phyloP scores from a whole-genome alignment of 2,329 filamentous ascomycete species.

The Ascochyta viciae-villosae region DNA sequence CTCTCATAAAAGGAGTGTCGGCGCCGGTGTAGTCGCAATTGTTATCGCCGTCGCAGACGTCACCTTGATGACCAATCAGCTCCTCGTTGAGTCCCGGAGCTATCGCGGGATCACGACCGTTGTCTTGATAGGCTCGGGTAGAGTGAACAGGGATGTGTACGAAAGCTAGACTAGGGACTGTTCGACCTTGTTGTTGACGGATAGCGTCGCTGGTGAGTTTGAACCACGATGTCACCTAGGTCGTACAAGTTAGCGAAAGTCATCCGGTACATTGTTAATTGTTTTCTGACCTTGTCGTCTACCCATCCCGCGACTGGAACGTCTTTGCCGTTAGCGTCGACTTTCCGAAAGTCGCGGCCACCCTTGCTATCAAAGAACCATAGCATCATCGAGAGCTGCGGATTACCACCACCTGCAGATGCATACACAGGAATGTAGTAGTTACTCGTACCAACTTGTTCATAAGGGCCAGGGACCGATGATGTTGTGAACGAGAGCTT shows the following conservation, averaged over 20 bases:
- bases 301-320: conserved; percentile 27
- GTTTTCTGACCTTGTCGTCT: conserved; percentile 26
- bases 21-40: conserved; percentile 52
- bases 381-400: conserved; percentile 58
- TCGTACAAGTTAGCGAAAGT: conserved; percentile 4
- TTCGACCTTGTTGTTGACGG: conserved; percentile 36
- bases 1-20: conserved; percentile 69
- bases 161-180: conserved; percentile 61
- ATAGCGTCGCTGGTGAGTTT: conserved; percentile 24
- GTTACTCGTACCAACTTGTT: conserved; percentile 54
- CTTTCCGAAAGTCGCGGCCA: conserved; percentile 25
- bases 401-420: conserved; percentile 39
- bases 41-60: conserved; percentile 23
- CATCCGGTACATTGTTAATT: not conserved
- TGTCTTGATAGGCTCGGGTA: conserved; percentile 50
- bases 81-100: conserved; percentile 51
- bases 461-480: conserved; percentile 49
- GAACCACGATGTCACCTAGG: conserved; percentile 40
- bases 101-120: conserved; percentile 53
- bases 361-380: conserved; percentile 72
- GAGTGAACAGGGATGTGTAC: conserved; percentile 58
- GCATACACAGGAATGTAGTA: conserved; percentile 62
- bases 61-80: conserved; percentile 32
- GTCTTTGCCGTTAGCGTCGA: conserved; percentile 23
- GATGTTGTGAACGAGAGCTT: conserved; percentile 50